Base-by-base conservation (phyloP, 768 basidiomycete species). In the Holtermannia corniformis region DNA sequence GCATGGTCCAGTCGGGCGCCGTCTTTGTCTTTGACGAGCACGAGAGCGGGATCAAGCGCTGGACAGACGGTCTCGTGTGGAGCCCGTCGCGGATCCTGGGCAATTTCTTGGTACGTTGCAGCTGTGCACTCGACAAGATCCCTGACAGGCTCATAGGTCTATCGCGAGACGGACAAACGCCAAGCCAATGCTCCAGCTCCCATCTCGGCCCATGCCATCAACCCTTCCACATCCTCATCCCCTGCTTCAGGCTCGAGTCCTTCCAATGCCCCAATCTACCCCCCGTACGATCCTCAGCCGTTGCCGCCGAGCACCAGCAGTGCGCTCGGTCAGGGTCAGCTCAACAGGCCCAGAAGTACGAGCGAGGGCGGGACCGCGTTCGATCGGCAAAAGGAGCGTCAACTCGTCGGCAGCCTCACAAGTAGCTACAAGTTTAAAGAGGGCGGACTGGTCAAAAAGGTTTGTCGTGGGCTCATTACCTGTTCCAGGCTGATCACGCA, bases 21-120 rank as follows among this genome's bases (percentile, higher is more conserved):
- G 89, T 97, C 11, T 97, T 96, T 64, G 92, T 95, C 59, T 97
- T 95, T 67, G 89, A 97, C 72, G 92, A 95, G 76, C 85, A 89
- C 64, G 90, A 93, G 74, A 89, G 87, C 65, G 90, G 91, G 23
- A 97, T 97, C 76, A 93, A 92, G 76, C 80, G 92, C 42, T 95
- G 91, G 71, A 97, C 92, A 1, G 92, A 97, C 74, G 90, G 91
- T n/a, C 84, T 87, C 69, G 85, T 86, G 69, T 95, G 92, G 92
- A 87, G 85, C 60, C 92, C 92, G 0, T 86, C 84, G 59, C 78
- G 92, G 53, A 95, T 95, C 58, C 76, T 95, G 54, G 88, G 88
- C 63, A 96, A 96, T 72, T 97, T 95, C 68, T 76, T 97, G 62
- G 85, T 88, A 63, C 58, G 81, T 70, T 12, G 5, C 28, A 14